phyloP scores from a whole-genome alignment of 1,284 basidiomycete species.

The Ceratobasidium theobromae region DNA sequence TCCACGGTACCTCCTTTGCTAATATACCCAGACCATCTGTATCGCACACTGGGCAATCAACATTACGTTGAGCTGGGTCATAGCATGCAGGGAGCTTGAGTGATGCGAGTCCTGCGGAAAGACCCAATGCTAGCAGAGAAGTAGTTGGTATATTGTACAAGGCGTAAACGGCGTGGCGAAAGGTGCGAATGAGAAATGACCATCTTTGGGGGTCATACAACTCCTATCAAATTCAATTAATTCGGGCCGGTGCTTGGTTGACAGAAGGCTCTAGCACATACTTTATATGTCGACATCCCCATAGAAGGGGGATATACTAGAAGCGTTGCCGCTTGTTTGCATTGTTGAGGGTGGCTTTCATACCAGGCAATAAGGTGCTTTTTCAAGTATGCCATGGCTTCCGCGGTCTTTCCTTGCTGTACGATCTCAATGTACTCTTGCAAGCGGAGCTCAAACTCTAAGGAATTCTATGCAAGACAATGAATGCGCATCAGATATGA shows the following conservation, averaged over 20 bases:
- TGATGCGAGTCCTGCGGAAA: conserved; percentile 85
- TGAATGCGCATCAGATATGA: neutral
- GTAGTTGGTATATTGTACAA: conserved; percentile 85
- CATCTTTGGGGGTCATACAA: conserved; percentile 81
- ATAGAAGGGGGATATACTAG: conserved; percentile 58
- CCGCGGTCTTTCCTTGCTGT: conserved; percentile 61
- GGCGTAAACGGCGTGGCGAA: conserved; percentile 81
- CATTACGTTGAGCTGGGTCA: conserved; percentile 52
- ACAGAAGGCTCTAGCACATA: neutral
- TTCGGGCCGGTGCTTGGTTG: neutral
- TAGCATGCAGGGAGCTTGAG: conserved; percentile 83
- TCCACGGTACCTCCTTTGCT: conserved; percentile 84
- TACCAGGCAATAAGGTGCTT: conserved; percentile 85
- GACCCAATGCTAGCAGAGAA: conserved; percentile 79
- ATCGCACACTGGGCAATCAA: conserved; percentile 92
- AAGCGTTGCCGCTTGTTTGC: conserved; percentile 74
- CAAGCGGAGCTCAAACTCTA: conserved; percentile 93
- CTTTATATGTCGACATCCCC: conserved; percentile 29
- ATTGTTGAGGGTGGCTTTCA: conserved; percentile 72
- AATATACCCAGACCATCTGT: conserved; percentile 67
- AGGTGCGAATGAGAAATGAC: conserved; percentile 69
- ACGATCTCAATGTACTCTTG: conserved; percentile 96
- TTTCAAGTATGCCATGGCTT: conserved; percentile 83
- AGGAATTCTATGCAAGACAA: conserved; percentile 64
- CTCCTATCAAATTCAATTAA: conserved; percentile 51